A percentile compares a stretch with the other conserved stretches of the same genome.
These are phyloP conservation scores for Breviolum minutum DNA, from an alignment of 73 alveolate genomes.

Conservation along the genomic window DNA sequence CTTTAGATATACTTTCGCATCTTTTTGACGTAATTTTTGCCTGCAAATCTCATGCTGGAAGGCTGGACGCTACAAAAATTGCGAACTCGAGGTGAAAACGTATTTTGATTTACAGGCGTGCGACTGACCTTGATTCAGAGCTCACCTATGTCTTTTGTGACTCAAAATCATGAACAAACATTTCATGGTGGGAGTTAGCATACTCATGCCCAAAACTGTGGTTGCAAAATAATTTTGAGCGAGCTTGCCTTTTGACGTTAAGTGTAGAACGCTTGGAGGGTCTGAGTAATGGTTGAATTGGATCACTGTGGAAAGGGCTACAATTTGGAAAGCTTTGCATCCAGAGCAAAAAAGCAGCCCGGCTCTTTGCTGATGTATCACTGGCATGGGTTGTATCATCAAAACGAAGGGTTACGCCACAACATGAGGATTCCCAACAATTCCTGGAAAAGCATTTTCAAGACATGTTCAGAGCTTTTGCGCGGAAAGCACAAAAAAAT, in stretches of 20 bases:
- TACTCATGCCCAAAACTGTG: too few relatives aligned
- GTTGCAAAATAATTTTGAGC: neutral
- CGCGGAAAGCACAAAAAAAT: too few relatives aligned
- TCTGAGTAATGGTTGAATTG: neutral
- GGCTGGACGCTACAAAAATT: constrained; percentile 32
- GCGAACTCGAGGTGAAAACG: constrained; percentile 80
- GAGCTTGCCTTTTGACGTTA: neutral
- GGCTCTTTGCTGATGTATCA: constrained; percentile 58
- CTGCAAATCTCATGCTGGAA: neutral
- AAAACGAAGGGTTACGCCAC: too few relatives aligned
- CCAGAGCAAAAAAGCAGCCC: constrained; percentile 32
- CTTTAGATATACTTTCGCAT: neutral
- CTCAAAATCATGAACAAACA: neutral
- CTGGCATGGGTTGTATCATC: neutral
- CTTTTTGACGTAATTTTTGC: neutral
- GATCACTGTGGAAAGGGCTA: constrained; percentile 26
- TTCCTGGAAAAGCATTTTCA: neutral
- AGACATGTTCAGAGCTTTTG: neutral
- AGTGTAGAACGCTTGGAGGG: neutral
- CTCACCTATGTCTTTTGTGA: neutral
- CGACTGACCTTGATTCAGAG: neutral
- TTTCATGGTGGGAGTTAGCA: too few relatives aligned
- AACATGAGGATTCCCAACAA: too few relatives aligned
- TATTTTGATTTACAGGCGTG: constrained; percentile 68
- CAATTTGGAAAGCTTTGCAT: constrained; percentile 78